A percentile compares a stretch with the other conserved stretches of the same genome.
phyloP scores from a whole-genome alignment of 2,329 filamentous ascomycete species.

The Chaetomium sp. region DNA sequence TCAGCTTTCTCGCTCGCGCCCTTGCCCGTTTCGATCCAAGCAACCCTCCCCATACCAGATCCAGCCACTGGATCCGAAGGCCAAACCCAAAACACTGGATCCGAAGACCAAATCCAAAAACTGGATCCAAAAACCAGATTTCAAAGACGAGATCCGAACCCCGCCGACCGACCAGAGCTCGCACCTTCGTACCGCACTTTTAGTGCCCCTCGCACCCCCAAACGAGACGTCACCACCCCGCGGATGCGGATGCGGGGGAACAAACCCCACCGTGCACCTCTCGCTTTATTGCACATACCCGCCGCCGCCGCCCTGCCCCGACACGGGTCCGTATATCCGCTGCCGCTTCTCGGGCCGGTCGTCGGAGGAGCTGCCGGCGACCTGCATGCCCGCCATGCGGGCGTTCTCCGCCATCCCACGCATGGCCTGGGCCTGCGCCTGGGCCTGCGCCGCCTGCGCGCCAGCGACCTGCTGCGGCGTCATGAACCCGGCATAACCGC shows the following conservation, averaged over 20 bases:
- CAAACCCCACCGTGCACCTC: too few relatives aligned
- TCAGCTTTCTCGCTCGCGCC: not conserved
- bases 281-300: slow-evolving; percentile 28
- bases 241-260: too few relatives aligned
- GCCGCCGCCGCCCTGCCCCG: slow-evolving; percentile 38
- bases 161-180: not conserved
- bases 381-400: slow-evolving; percentile 20
- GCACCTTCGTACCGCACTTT: too few relatives aligned
- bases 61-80: too few relatives aligned
- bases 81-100: too few relatives aligned
- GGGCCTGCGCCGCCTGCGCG: slow-evolving; percentile 6
- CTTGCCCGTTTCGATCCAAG: too few relatives aligned
- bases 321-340: slow-evolving; percentile 48
- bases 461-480: slow-evolving; percentile 16
- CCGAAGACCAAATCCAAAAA: too few relatives aligned
- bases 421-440: not conserved
- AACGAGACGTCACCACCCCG: too few relatives aligned
- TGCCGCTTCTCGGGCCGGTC: slow-evolving; percentile 57
- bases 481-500: slow-evolving; percentile 26
- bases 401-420: slow-evolving; percentile 1
- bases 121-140: too few relatives aligned
- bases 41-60: too few relatives aligned
- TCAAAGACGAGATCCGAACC: too few relatives aligned
- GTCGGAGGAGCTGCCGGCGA: slow-evolving; percentile 37
- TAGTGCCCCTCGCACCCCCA: too few relatives aligned